Conservation (phyloP, 2,329 filamentous ascomycete species). For the Lasiodiplodia sp. region DNA sequence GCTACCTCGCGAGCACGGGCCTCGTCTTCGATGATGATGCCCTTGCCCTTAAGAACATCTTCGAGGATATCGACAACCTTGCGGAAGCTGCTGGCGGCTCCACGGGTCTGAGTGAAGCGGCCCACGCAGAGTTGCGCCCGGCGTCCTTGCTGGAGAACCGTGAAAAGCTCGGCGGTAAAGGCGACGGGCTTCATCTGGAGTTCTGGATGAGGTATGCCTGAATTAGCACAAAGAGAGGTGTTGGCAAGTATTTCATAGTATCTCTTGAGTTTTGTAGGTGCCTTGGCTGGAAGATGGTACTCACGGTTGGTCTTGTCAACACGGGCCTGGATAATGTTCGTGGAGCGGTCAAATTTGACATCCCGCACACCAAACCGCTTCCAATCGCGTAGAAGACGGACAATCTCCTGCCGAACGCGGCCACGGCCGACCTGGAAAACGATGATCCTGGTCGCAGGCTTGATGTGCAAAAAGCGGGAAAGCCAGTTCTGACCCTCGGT, state of each 20-base stretch:
- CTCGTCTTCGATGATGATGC: conserved; percentile 69
- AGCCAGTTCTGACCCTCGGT: conserved; percentile 77
- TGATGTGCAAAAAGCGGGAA: conserved; percentile 85
- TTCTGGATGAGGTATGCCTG: conserved; percentile 57
- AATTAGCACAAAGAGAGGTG: neutral
- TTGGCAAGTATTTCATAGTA: conserved; percentile 7
- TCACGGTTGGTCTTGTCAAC: conserved; percentile 81
- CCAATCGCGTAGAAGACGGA: conserved; percentile 80
- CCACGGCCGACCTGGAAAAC: conserved; percentile 77
- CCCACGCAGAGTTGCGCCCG: conserved; percentile 79
- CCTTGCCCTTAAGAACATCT: conserved; percentile 69
- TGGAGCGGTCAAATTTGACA: conserved; percentile 78
- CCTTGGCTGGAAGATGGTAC: conserved; percentile 43
- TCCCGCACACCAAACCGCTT: conserved; percentile 79
- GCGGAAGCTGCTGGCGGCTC: conserved; percentile 89
- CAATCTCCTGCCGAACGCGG: conserved; percentile 79
- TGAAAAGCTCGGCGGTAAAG: conserved; percentile 87
- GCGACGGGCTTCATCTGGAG: conserved; percentile 85
- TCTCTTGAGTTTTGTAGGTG: conserved; percentile 5
- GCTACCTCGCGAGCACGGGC: neutral
- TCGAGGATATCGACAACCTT: conserved; percentile 80
- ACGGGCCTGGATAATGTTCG: conserved; percentile 79
- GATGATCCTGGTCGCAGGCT: conserved; percentile 77
- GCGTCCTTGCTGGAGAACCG: conserved; percentile 83
- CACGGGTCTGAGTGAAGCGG: conserved; percentile 86